Percentiles rank a stretch among this genome's conserved stretches.
These are phyloP conservation scores for Cladosporium velox DNA, from an alignment of 2,329 filamentous ascomycete genomes.

Conservation along the genomic window DNA sequence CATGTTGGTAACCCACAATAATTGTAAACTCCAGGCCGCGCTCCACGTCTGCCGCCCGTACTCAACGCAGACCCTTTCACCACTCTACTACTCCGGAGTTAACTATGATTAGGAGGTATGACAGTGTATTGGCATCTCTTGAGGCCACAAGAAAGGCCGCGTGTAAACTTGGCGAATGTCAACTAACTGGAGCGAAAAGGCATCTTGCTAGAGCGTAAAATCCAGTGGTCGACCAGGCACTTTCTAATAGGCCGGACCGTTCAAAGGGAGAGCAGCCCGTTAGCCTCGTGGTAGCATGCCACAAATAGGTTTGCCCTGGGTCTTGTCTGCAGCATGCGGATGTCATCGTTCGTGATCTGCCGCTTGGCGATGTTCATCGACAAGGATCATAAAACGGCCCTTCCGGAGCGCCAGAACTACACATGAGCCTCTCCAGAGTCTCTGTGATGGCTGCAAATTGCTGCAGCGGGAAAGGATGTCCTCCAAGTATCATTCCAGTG, in stretches of 20 bases:
- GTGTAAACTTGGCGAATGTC: neutral
- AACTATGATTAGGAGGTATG: no score
- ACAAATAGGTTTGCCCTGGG: neutral
- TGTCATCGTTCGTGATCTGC: slow-evolving; percentile 15
- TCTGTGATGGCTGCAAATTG: no score
- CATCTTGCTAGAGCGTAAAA: neutral
- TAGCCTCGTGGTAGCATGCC: neutral
- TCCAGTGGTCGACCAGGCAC: neutral
- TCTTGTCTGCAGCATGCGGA: neutral
- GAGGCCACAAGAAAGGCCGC: neutral
- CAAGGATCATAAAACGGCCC: neutral
- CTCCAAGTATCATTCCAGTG: neutral
- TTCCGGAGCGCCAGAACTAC: neutral
- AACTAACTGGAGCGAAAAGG: neutral
- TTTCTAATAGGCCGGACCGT: slow-evolving; percentile 2
- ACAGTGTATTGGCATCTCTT: neutral
- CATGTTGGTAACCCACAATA: slow-evolving; percentile 6
- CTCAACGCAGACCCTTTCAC: neutral
- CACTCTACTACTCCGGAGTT: neutral
- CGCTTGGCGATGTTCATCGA: slow-evolving; percentile 11
- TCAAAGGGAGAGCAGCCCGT: neutral
- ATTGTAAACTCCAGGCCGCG: neutral
- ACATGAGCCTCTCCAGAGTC: neutral
- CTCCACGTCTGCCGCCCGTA: neutral
- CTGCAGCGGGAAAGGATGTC: neutral